phyloP scores from a whole-genome alignment of 495 filamentous ascomycete species.

The Cryomyces antarcticus region DNA sequence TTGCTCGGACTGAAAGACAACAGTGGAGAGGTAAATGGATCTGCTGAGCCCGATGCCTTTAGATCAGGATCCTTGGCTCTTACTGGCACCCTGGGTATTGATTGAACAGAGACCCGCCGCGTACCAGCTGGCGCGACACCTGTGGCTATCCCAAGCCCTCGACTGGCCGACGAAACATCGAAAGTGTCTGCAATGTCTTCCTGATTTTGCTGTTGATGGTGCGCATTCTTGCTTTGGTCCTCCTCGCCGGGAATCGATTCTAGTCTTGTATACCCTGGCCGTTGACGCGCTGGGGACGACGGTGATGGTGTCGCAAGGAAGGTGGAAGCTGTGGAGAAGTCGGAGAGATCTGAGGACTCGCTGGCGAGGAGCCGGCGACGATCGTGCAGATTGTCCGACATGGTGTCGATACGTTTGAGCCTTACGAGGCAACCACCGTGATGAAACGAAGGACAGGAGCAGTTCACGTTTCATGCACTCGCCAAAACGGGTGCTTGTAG shows the following conservation, averaged over 20 bases:
- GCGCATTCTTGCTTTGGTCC: not conserved
- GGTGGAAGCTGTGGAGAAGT: constrained; percentile 1
- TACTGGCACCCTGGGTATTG: constrained; percentile 4
- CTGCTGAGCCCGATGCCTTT: constrained; percentile 4
- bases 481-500: no score
- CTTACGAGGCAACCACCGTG: no score
- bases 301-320: not conserved
- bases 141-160: constrained; percentile 9
- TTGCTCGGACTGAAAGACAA: not conserved
- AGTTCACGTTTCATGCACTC: no score
- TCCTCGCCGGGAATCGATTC: not conserved
- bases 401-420: no score
- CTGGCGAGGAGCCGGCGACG: constrained; percentile 6
- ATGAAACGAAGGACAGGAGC: no score
- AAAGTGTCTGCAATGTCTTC: constrained; percentile 5
- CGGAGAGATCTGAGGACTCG: constrained; percentile 8
- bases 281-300: not conserved
- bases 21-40: constrained; percentile 2
- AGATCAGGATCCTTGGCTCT: constrained; percentile 1
- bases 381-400: no score
- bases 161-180: not conserved
- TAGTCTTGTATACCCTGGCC: not conserved
- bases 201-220: constrained; percentile 3
- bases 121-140: not conserved
- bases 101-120: constrained; percentile 6